Evolutionary conservation across 2,329 filamentous ascomycete species (phyloP).

Genomic region (Fusarium albidum): DNA sequence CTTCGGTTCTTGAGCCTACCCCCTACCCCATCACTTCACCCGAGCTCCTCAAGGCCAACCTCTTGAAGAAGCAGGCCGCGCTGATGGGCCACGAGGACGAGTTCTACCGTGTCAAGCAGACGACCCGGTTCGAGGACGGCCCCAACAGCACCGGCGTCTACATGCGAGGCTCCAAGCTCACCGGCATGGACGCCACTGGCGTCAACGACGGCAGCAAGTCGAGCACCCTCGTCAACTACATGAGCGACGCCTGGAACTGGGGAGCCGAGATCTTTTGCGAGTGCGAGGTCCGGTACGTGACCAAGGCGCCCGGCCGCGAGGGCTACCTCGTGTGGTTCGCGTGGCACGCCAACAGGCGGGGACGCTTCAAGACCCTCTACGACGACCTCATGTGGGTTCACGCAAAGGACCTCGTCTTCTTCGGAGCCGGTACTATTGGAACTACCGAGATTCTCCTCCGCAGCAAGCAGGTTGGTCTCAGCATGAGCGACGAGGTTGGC

Average conservation of each 20-base stretch:
- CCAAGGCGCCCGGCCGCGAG: slow-evolving; percentile 56
- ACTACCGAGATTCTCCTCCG: slow-evolving; percentile 72
- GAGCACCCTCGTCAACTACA: slow-evolving; percentile 71
- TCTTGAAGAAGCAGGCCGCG: slow-evolving; percentile 65
- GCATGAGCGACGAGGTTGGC: slow-evolving; percentile 65
- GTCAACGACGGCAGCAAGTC: slow-evolving; percentile 75
- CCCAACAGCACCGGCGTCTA: slow-evolving; percentile 70
- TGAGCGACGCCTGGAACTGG: slow-evolving; percentile 76
- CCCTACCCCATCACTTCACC: slow-evolving; percentile 67
- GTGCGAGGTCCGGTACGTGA: slow-evolving; percentile 70
- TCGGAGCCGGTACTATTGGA: slow-evolving; percentile 71
- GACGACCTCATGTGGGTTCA: slow-evolving; percentile 73
- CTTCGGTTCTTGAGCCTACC: slow-evolving; percentile 64
- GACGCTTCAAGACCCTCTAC: slow-evolving; percentile 61
- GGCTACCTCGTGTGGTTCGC: slow-evolving; percentile 72
- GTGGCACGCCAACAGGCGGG: slow-evolving; percentile 68
- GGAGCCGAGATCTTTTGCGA: slow-evolving; percentile 76
- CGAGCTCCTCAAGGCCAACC: slow-evolving; percentile 62
- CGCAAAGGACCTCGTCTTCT: slow-evolving; percentile 70
- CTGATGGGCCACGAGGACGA: slow-evolving; percentile 58
- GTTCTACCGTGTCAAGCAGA: slow-evolving; percentile 66
- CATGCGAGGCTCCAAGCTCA: slow-evolving; percentile 67
- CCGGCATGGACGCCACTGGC: slow-evolving; percentile 70
- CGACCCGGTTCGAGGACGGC: slow-evolving; percentile 68
- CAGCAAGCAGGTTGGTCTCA: slow-evolving; percentile 65